Evolutionary conservation across 2,329 filamentous ascomycete species (phyloP).

Genomic region (Hymenoscyphus fructigenus): DNA sequence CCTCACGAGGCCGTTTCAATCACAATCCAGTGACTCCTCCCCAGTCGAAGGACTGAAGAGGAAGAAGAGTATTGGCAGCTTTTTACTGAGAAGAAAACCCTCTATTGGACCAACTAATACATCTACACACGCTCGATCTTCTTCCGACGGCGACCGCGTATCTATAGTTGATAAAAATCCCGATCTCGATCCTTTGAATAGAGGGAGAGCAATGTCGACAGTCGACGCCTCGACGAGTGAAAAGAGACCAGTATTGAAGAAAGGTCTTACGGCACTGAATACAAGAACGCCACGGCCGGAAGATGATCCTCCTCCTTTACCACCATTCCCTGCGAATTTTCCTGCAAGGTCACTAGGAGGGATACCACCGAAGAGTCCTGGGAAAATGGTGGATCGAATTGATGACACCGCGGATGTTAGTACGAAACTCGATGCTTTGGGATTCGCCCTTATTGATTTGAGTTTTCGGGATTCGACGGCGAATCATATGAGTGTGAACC

Average conservation of each 20-base stretch:
- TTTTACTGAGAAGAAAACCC: background rate
- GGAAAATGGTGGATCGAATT: background rate
- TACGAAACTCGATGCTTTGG: background rate
- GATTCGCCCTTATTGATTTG: constrained; percentile 1
- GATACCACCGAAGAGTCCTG: background rate
- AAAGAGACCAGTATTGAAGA: background rate
- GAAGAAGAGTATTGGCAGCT: constrained; percentile 4
- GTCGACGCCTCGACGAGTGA: background rate
- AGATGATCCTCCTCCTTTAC: background rate
- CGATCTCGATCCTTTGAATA: background rate
- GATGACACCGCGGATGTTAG: background rate
- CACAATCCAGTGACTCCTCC: background rate
- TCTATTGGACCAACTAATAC: background rate
- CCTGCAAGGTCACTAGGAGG: too few species aligned
- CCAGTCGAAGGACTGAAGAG: background rate
- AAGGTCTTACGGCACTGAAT: background rate
- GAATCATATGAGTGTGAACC: background rate
- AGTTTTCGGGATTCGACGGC: background rate
- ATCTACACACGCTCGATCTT: too few species aligned
- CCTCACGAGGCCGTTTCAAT: background rate
- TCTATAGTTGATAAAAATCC: too few species aligned
- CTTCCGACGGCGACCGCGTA: too few species aligned
- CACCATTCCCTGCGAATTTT: background rate
- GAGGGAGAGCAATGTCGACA: background rate
- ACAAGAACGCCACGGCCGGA: background rate